Conservation (phyloP, 805 yeast genomes). For the Yarrowia deformans region DNA sequence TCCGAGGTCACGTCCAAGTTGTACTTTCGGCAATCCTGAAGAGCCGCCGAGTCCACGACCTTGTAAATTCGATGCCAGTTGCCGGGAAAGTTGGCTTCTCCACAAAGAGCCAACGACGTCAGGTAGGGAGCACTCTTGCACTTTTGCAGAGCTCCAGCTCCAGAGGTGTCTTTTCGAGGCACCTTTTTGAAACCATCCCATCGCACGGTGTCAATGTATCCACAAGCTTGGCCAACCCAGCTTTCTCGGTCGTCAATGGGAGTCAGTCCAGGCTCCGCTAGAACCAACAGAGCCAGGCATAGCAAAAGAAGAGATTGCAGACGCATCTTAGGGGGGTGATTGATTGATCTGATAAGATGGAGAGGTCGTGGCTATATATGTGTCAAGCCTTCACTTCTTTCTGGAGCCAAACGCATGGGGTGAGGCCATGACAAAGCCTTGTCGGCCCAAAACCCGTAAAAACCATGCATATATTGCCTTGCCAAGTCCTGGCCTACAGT, state of each 20-base stretch:
- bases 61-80: constrained; percentile 22
- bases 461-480: constrained; percentile 24
- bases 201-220: constrained; percentile 2
- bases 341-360: constrained; percentile 19
- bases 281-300: neutral
- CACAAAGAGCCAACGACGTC: constrained; percentile 17
- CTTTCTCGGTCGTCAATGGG: constrained; percentile 19
- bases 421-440: neutral
- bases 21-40: constrained; percentile 15
- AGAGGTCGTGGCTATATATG: neutral
- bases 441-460: constrained; percentile 3
- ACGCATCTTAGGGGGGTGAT: constrained; percentile 1
- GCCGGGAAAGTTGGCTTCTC: constrained; percentile 10
- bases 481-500: constrained; percentile 1
- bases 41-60: constrained; percentile 18
- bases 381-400: neutral
- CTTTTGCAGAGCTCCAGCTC: constrained; percentile 26
- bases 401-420: neutral
- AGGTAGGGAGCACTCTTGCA: constrained; percentile 11
- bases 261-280: constrained; percentile 13
- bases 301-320: neutral
- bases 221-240: constrained; percentile 28
- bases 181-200: constrained; percentile 16
- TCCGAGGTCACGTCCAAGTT: constrained; percentile 10
- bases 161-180: constrained; percentile 3